Conservation (phyloP, 805 yeast genomes). For the Yarrowia keelungensis region DNA sequence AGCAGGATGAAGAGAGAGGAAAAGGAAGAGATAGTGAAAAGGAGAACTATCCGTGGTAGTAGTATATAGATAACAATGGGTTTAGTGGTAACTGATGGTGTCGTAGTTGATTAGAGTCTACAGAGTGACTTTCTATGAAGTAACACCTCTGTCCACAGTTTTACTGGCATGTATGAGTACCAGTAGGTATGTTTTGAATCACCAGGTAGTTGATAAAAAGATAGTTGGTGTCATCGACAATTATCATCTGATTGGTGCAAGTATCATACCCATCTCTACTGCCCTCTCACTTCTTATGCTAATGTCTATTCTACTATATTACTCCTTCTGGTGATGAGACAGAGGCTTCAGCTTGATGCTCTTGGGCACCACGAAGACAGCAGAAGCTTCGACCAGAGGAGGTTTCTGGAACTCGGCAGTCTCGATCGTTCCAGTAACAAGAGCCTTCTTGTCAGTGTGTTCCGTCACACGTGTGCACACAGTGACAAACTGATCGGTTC, state of each 20-base stretch:
- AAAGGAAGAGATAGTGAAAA: conserved; percentile 11
- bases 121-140: no score
- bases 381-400: conserved; percentile 24
- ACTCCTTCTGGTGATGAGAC: conserved; percentile 25
- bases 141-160: no score
- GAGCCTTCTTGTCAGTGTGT: conserved; percentile 79
- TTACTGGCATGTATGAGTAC: no score
- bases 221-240: no score
- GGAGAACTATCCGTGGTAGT: conserved; percentile 28
- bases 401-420: conserved; percentile 25
- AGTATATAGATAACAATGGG: background rate
- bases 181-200: no score
- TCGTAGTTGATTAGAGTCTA: no score
- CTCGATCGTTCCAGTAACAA: conserved; percentile 53
- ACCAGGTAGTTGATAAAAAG: no score
- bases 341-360: conserved; percentile 32
- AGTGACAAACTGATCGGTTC: conserved; percentile 68
- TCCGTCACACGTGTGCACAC: conserved; percentile 71
- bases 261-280: no score
- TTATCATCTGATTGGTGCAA: no score
- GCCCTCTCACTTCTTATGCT: background rate
- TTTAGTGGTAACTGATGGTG: background rate
- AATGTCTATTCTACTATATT: conserved; percentile 2
- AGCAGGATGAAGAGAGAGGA: conserved; percentile 51
- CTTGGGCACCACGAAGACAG: conserved; percentile 33